A percentile compares a stretch with the other conserved stretches of the same genome.
These are phyloP conservation scores for Magnaporthiopsis rhizophila DNA, from an alignment of 2,329 filamentous ascomycete genomes.

Conservation along the genomic window DNA sequence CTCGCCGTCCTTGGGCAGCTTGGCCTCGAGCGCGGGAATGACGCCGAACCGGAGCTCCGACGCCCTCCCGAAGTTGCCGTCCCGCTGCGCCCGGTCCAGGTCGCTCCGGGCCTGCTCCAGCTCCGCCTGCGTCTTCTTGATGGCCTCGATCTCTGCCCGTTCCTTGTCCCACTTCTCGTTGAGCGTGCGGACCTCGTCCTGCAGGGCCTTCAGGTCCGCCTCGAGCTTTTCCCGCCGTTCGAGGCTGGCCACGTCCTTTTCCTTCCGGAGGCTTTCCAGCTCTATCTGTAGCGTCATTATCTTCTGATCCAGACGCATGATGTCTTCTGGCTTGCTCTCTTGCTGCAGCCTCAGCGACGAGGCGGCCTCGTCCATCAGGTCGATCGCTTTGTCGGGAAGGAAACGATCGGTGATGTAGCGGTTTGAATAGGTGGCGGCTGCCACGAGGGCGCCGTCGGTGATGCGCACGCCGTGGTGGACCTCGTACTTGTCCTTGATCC, in stretches of 20 bases:
- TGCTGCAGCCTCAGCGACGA: conserved; percentile 86
- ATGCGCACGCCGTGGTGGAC: conserved; percentile 95
- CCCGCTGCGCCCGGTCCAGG: conserved; percentile 77
- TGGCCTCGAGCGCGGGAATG: conserved; percentile 73
- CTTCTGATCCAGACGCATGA: conserved; percentile 83
- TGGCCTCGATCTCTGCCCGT: conserved; percentile 71
- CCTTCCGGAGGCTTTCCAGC: conserved; percentile 86
- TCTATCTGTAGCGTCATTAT: conserved; percentile 98
- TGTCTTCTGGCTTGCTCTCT: conserved; percentile 93
- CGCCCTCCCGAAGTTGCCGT: conserved; percentile 84
- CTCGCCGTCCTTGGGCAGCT: conserved; percentile 68
- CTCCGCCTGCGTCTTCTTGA: conserved; percentile 84
- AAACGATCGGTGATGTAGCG: conserved; percentile 96
- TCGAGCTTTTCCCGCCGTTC: conserved; percentile 85
- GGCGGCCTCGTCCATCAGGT: conserved; percentile 91
- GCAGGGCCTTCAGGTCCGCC: conserved; percentile 63
- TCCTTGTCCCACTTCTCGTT: conserved; percentile 88
- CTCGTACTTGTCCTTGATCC: conserved; percentile 96
- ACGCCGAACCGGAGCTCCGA: conserved; percentile 82
- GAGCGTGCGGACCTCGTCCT: conserved; percentile 67
- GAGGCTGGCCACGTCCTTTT: conserved; percentile 81
- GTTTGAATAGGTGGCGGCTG: conserved; percentile 86
- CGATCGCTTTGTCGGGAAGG: conserved; percentile 93
- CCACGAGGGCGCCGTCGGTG: conserved; percentile 83
- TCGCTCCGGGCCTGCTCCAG: conserved; percentile 79